Evolutionary conservation across 176 grass and related monocot genomes (phyloP).

Genomic region (Luzula sylvatica): DNA sequence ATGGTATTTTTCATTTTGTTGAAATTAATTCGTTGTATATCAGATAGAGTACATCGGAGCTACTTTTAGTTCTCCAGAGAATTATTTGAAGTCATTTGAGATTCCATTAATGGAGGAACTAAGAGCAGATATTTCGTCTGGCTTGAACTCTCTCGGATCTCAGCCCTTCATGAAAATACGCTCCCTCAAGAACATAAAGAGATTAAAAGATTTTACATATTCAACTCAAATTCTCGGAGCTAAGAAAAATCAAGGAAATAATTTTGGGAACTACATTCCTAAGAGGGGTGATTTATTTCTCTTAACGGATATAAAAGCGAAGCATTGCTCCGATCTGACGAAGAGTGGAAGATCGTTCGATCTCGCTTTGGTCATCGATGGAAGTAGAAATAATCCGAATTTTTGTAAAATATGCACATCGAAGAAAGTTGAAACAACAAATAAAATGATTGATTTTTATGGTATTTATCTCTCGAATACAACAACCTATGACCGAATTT

Average conservation of each 20-base stretch:
- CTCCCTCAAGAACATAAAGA: background rate
- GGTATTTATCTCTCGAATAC: slow-evolving; percentile 21
- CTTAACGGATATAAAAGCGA: slow-evolving; percentile 15
- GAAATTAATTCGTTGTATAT: background rate
- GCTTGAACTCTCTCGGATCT: slow-evolving; percentile 2
- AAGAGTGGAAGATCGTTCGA: background rate
- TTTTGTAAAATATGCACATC: background rate
- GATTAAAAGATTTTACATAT: background rate
- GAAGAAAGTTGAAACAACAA: background rate
- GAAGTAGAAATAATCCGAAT: background rate
- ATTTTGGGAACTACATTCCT: background rate
- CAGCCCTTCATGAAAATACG: slow-evolving; percentile 1
- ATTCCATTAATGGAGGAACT: slow-evolving; percentile 11
- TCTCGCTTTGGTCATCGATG: background rate
- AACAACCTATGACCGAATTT: slow-evolving; percentile 19
- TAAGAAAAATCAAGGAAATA: no score
- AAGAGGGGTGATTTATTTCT: slow-evolving; percentile 6
- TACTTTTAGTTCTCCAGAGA: background rate
- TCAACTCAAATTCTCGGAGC: background rate
- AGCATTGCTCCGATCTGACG: slow-evolving; percentile 3
- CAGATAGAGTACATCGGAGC: background rate
- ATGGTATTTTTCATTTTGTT: background rate
- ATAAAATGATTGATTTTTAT: background rate
- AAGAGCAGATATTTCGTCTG: slow-evolving; percentile 14
- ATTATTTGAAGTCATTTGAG: slow-evolving; percentile 10